Evolutionary conservation across 805 yeast species (phyloP).

Genomic region (Wickerhamiella occidentalis): DNA sequence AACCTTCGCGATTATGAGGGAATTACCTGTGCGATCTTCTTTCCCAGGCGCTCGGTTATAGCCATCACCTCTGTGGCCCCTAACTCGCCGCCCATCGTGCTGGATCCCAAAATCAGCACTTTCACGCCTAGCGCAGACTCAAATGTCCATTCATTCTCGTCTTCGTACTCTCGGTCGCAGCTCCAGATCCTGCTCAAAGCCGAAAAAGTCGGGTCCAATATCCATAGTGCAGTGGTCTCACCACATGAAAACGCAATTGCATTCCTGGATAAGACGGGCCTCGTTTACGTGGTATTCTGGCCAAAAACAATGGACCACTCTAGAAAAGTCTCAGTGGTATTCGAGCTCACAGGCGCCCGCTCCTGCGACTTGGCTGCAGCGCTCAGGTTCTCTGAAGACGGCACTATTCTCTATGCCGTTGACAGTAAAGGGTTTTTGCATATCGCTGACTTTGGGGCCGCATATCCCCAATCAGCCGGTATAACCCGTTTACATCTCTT

Average conservation of each 20-base stretch:
- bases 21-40: slow-evolving; percentile 66
- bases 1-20: slow-evolving; percentile 72
- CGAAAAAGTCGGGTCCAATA: slow-evolving; percentile 69
- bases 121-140: background rate
- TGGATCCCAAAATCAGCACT: slow-evolving; percentile 38
- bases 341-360: slow-evolving; percentile 67
- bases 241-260: slow-evolving; percentile 84
- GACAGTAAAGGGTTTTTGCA: slow-evolving; percentile 74
- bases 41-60: slow-evolving; percentile 48
- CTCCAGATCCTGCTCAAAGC: slow-evolving; percentile 51
- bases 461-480: slow-evolving; percentile 45
- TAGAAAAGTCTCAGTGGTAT: slow-evolving; percentile 52
- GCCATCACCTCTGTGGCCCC: slow-evolving; percentile 45
- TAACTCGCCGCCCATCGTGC: slow-evolving; percentile 52
- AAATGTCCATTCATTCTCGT: slow-evolving; percentile 13
- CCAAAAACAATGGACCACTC: slow-evolving; percentile 33
- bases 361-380: slow-evolving; percentile 69
- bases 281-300: slow-evolving; percentile 54
- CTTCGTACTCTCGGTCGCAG: slow-evolving; percentile 36
- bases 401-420: slow-evolving; percentile 60
- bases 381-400: slow-evolving; percentile 62
- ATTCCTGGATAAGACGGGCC: slow-evolving; percentile 66
- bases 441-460: slow-evolving; percentile 81
- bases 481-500: slow-evolving; percentile 26
- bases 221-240: slow-evolving; percentile 61